These are phyloP conservation scores for Sarocladium oryzae DNA, from an alignment of 2,329 filamentous ascomycete species.

Conservation along the genomic window DNA sequence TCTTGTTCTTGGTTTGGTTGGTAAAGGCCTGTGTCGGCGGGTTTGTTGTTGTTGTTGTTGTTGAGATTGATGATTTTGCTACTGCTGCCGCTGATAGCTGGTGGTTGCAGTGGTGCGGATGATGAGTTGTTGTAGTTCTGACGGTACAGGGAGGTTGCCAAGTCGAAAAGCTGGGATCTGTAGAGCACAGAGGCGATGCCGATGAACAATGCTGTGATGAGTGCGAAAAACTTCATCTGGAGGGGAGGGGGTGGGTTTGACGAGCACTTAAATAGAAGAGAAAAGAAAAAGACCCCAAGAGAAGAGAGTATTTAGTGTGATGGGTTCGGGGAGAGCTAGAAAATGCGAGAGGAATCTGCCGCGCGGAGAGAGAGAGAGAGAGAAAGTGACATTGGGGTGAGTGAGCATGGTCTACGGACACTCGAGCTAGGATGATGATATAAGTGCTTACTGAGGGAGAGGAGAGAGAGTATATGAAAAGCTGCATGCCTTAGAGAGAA, in stretches of 20 bases:
- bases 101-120: not conserved
- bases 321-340: not conserved
- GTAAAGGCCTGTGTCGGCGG: conserved; percentile 7
- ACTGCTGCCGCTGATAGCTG: conserved; percentile 2
- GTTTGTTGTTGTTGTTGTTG: conserved; percentile 12
- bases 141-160: conserved; percentile 13
- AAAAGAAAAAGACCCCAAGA: not conserved
- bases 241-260: conserved; percentile 1
- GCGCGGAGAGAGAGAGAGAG: not conserved
- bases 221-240: conserved; percentile 25
- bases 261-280: conserved; percentile 1
- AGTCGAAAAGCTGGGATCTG: conserved; percentile 17
- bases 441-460: conserved; percentile 1
- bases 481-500: no score
- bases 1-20: conserved; percentile 6
- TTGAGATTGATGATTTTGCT: no score
- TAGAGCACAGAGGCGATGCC: conserved; percentile 23
- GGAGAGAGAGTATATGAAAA: no score
- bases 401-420: no score
- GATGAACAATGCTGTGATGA: conserved; percentile 23
- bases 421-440: not conserved
- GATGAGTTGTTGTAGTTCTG: conserved; percentile 7
- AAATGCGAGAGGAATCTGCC: conserved; percentile 3
- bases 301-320: not conserved
- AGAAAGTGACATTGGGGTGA: not conserved